These are phyloP conservation scores for Nakazawaea wyomingensis DNA, from an alignment of 805 yeast species.

Conservation along the genomic window DNA sequence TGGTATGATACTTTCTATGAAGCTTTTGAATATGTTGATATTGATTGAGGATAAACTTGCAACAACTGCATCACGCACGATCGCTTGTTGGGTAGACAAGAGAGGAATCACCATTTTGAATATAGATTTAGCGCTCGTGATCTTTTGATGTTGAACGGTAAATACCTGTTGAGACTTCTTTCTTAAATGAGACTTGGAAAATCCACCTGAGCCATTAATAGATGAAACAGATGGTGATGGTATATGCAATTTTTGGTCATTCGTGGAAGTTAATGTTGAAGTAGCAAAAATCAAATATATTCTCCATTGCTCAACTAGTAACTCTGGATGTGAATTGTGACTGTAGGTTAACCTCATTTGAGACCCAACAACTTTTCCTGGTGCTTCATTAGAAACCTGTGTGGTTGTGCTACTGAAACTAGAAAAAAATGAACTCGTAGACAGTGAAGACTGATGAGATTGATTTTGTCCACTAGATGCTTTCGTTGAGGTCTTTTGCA, in stretches of 20 bases:
- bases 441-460: conserved; percentile 2
- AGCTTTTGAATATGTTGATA: conserved; percentile 78
- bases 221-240: conserved; percentile 29
- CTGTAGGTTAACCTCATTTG: neutral
- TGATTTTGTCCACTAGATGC: conserved; percentile 14
- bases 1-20: conserved; percentile 69
- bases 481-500: conserved; percentile 18
- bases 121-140: conserved; percentile 86
- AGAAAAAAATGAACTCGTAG: conserved; percentile 5
- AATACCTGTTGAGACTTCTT: conserved; percentile 75
- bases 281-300: conserved; percentile 87
- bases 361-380: conserved; percentile 2
- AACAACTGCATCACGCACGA: conserved; percentile 82
- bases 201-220: conserved; percentile 32
- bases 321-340: conserved; percentile 53
- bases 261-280: conserved; percentile 83
- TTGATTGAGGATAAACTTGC: conserved; percentile 85
- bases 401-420: neutral
- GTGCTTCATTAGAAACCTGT: neutral
- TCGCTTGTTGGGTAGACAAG: conserved; percentile 59
- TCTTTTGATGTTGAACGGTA: conserved; percentile 83
- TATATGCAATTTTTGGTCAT: conserved; percentile 74
- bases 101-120: conserved; percentile 85
- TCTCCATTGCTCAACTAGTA: conserved; percentile 74
- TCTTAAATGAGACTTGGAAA: conserved; percentile 56